Evolutionary conservation across 148 eudicot genomes (phyloP), one percentile per base, ranked within the genome.

Genomic region (Heliosperma pusillum): DNA sequence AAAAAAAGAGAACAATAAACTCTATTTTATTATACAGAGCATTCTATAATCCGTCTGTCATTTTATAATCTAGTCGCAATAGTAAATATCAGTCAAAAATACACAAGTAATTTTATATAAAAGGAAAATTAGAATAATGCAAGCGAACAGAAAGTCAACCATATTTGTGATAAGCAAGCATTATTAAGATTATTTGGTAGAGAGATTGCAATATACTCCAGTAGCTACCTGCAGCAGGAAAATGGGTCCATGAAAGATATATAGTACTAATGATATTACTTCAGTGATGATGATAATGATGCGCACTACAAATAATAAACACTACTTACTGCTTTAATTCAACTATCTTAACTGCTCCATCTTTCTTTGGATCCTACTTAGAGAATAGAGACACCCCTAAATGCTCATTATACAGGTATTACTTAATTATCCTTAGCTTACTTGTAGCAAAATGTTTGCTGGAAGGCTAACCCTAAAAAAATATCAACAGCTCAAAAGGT

Each of bases 331-430:
- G 26, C 30, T 66, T 8, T 40, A 26, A 27, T 69, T 21, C n/a
- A 11, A 69, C 10, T 58, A 40, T 57, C 70, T 29, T 52, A 77
- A 77, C 80, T 58, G 56, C 75, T 77, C 80, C 75, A 77, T 71
- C n/a, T 76, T 66, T 56, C 64, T 55, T 40, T 27, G 66, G 53
- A n/a, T 73, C 13, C 10, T 33, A 12, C 59, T 76, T 68, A 57
- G 45, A 77, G 50, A n/a, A n/a, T n/a, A n/a, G n/a, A n/a, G n/a
- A n/a, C n/a, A 55, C 3, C 20, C 79, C 19, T 27, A 27, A 24
- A 68, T 24, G 10, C 61, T 60, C 7, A 27, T 64, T 74, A 64
- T 58, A n/a, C n/a, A n/a, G n/a, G n/a, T n/a, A 27, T 64, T 45
- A 3, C 13, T 20, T n/a, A 27, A 29, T 55, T 29, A 53, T 30